Base-by-base conservation (phyloP, 352 stramenopile genomes). In the Pythium periplocum region DNA sequence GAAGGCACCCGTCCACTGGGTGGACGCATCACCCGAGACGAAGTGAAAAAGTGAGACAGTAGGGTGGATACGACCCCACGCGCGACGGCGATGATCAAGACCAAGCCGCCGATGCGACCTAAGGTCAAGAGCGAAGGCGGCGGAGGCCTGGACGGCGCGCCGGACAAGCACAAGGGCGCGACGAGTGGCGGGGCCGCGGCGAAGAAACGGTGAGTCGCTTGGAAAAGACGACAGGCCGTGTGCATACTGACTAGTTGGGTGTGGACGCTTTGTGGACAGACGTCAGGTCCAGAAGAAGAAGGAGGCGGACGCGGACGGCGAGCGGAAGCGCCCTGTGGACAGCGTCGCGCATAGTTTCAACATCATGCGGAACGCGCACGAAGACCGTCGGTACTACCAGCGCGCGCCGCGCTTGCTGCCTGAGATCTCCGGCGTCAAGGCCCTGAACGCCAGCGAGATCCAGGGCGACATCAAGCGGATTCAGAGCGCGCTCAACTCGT, bases 381-480 rank as follows among this genome's bases (percentile, higher is more conserved):
- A 61, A 49, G 45, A 59, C 48, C 59, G 47, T 38, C 64, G 48
- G 39, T 62, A 58, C 40, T 87, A 90, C 58, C 61, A 77, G 50
- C 68, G 63, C 32, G 64, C 68, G 34, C 71, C 73, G 37, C 68
- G 76, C 40, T 53, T 81, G 17, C 53, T 90, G 46, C 79, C 79
- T 0, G 73, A 85, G 4, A 78, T 87, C 44, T 55, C 68, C n/a
- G 73, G 76, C 44, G 71, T 90, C 46, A 71, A 71, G 41, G 59
- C 64, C 48, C 62, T 90, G 4, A 69, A 74, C 5, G 50, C 51
- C 5, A 73, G 68, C 7, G 79, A 90, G 46, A 70, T 74, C 11
- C 67, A 73, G 49, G 47, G 59, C 11, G 79, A 90, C 53, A 59
- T 90, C n/a, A 83, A 77, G 63, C 61, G 51, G 33, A 84, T 90